phyloP scores from a whole-genome alignment of 805 yeast genomes.

The Wickerhamomyces subpelliculosus region DNA sequence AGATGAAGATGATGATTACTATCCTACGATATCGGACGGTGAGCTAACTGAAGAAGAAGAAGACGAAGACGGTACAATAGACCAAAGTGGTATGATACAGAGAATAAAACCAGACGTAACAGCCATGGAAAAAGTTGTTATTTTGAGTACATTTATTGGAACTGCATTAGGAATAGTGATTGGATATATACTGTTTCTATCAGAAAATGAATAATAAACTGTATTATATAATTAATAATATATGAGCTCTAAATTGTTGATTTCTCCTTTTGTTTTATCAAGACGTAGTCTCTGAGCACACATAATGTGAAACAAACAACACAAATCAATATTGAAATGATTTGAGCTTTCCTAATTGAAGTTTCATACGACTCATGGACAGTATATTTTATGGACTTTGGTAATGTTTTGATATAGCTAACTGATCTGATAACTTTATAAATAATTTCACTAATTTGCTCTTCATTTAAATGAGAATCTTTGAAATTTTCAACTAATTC shows the following conservation, averaged over 20 bases:
- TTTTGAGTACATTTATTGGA: not conserved
- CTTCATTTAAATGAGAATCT: constrained; percentile 1
- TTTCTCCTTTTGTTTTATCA: not conserved
- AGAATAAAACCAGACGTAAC: not conserved
- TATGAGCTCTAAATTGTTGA: no score
- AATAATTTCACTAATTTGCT: constrained; percentile 6
- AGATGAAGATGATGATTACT: not conserved
- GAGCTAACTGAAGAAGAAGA: not conserved
- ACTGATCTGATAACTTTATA: constrained; percentile 9
- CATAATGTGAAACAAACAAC: constrained; percentile 5
- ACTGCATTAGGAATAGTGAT: not conserved
- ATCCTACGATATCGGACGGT: not conserved
- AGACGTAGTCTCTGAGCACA: constrained; percentile 1
- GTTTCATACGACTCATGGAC: constrained; percentile 8
- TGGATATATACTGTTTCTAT: not conserved
- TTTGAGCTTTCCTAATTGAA: constrained; percentile 12
- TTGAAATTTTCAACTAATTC: constrained; percentile 9
- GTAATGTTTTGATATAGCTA: constrained; percentile 11
- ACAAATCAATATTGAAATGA: constrained; percentile 5
- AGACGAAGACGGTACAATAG: not conserved
- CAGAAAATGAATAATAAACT: no score
- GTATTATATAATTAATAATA: no score
- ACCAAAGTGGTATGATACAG: not conserved
- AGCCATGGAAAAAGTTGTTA: not conserved
- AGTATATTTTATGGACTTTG: constrained; percentile 3